These are phyloP conservation scores for Marasmius tenuissimus DNA, from an alignment of 1,284 basidiomycete species.

Conservation along the genomic window DNA sequence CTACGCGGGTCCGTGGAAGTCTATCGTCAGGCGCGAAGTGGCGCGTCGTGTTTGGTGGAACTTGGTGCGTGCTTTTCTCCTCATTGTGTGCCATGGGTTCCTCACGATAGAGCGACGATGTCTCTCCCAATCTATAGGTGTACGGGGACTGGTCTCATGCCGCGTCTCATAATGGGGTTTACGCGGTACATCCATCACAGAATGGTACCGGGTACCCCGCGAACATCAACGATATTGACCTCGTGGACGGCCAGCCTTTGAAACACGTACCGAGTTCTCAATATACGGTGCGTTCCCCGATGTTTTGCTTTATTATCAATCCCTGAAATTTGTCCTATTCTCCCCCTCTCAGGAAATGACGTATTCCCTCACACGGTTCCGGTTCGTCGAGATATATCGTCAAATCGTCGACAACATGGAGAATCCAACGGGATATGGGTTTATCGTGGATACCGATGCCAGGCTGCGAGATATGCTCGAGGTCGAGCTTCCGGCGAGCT, in stretches of 20 bases:
- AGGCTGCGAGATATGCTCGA: constrained; percentile 15
- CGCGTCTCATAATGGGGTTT: constrained; percentile 23
- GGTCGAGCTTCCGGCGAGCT: constrained; percentile 17
- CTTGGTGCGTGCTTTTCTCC: constrained; percentile 13
- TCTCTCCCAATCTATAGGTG: constrained; percentile 13
- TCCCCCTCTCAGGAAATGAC: constrained; percentile 18
- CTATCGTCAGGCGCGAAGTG: constrained; percentile 21
- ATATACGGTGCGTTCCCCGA: constrained; percentile 14
- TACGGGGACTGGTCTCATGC: constrained; percentile 26
- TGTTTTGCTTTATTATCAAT: neutral
- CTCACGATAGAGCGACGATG: neutral
- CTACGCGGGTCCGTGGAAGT: constrained; percentile 19
- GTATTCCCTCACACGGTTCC: constrained; percentile 18
- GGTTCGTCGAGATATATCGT: constrained; percentile 20
- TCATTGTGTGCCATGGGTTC: neutral
- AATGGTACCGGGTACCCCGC: constrained; percentile 23
- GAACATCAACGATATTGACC: constrained; percentile 22
- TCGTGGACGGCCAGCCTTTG: constrained; percentile 17
- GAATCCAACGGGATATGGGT: constrained; percentile 16
- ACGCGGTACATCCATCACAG: constrained; percentile 23
- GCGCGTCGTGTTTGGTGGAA: constrained; percentile 25
- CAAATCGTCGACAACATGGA: constrained; percentile 23
- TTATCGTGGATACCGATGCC: constrained; percentile 22
- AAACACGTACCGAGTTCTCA: constrained; percentile 4
- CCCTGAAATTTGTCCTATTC: neutral